Evolutionary conservation across 441 rosid species (phyloP), one percentile per base, ranked within the genome.

Genomic region (Populus tomentosa): DNA sequence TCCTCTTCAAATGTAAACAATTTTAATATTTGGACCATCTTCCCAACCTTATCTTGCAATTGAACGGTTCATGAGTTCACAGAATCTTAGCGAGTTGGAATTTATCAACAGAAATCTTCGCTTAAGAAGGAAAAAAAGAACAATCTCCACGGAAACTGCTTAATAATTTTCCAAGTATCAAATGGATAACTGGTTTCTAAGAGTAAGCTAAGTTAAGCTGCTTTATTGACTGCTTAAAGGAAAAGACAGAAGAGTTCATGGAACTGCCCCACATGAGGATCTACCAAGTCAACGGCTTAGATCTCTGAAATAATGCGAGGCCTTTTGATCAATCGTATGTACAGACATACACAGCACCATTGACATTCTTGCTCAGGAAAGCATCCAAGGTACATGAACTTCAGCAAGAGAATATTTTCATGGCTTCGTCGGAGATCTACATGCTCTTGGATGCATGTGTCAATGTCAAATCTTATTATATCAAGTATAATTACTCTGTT

Each of bases 391-490:
- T 21, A 40, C 67, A 82, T 24, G 26, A 72, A 65, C 35, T 62
- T 26, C 11, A 36, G 30, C 30, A 28, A 28, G 30, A 23, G 66
- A 30, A 6, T 63, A n/a, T 46, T 11, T 24, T 23, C 4, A 46
- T 68, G 63, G 35, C 13, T 77, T 76, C 65, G 72, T 80, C 84
- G 74, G 84, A 35, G 66, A 84, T 70, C 67, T 68, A 67, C 46
- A 80, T 81, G 83, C 24, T 63, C 30, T 28, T 28, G 30, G 30
- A 28, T 28, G 30, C 56, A 79, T 73, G 73, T 69, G 69, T 14
- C 64, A 63, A 74, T 80, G 77, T 86, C 87, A 84, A 84, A 80
- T 59, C 80, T 83, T 74, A 83, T 81, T 66, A 83, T 76, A 72
- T 77, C 74, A 13, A 32, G 70, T 64, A 84, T 84, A 80, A 84